Evolutionary conservation across 129 eudicot genomes (phyloP).

Genomic region (Oenanthe sinensis): DNA sequence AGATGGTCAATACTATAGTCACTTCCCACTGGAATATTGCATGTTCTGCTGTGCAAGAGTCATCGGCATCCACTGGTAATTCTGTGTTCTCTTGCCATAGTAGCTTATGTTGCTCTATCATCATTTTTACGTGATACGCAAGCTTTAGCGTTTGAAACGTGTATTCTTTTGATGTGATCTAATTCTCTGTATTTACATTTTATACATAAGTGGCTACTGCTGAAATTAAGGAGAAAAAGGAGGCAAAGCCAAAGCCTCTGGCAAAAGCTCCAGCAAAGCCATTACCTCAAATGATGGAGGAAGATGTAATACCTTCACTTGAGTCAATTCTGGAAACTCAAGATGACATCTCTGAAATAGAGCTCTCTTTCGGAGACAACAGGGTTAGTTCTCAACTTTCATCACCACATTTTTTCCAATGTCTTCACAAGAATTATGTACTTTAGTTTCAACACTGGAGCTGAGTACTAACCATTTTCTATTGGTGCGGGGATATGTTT

Average conservation of each 20-base stretch:
- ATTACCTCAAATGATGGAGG: constrained; percentile 76
- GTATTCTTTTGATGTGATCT: background rate
- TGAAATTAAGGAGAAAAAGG: constrained; percentile 49
- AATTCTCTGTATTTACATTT: background rate
- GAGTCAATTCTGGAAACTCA: constrained; percentile 53
- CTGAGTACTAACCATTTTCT: background rate
- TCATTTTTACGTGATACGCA: background rate
- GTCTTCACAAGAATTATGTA: background rate
- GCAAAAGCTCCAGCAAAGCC: constrained; percentile 61
- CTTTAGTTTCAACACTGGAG: background rate
- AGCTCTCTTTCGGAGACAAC: constrained; percentile 52
- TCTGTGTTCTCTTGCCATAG: background rate
- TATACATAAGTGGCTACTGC: constrained; percentile 38
- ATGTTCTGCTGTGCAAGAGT: constrained; percentile 70
- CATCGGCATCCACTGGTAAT: constrained; percentile 62
- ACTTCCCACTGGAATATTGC: constrained; percentile 25
- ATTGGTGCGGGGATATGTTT: too few relatives aligned
- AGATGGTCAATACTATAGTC: constrained; percentile 34
- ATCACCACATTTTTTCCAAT: background rate
- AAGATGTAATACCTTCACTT: constrained; percentile 77
- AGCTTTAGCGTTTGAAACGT: background rate
- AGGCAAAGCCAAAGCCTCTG: constrained; percentile 39
- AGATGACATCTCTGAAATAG: constrained; percentile 50
- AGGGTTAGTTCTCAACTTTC: constrained; percentile 31
- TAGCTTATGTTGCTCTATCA: background rate